Evolutionary conservation across 2,329 filamentous ascomycete genomes (phyloP), one percentile per base, ranked within the genome.

Genomic region (Monosporascus sp.): DNA sequence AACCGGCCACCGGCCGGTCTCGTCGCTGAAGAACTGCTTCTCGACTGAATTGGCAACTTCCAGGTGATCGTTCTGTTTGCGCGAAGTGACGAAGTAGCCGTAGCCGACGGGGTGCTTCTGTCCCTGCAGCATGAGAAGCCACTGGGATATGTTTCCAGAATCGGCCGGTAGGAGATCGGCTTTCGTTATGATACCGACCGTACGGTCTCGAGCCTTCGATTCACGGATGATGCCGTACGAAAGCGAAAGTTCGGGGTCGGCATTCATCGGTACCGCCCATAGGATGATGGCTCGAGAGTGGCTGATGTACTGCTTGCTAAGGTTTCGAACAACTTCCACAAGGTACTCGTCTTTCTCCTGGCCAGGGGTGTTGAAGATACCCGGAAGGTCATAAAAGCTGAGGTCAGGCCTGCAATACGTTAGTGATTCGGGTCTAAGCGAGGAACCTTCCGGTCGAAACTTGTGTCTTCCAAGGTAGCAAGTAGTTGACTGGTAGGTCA

Each of bases 351-450:
- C 83, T 3, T 78, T 73, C 2, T 77, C 78, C 3, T 81, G 74
- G 1, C 82, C 81, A 0, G 85, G 78, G 20, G 85, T 84, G 15
- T 84, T 82, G 55, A 95, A 91, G 0, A 94, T 82, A 0, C 91
- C 91, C 0, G 91, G 91, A 2, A 95, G 76, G 57, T 96, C 91
- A 57, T 88, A 91, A 61, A 95, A 94, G 0, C 86, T 89, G 0
- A 95, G 67, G 4, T 88, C 82, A 0, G 88, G 85, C 0, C 31
- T 35, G 11, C 31, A 35, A 35, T 5, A 35, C 31, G 31, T 35
- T 35, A 35, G 31, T 14, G 11, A 14, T 35, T 35, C 31, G 11
- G 14, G 31, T 14, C 9, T 35, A 35, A 35, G 11, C 11, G 31
- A 35, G 31, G 31, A 35, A 35, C 31, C 31, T 35, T 14, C 31